Evolutionary conservation across 2,329 filamentous ascomycete genomes (phyloP), one percentile per base, ranked within the genome.

Genomic region (Fusarium siculi): DNA sequence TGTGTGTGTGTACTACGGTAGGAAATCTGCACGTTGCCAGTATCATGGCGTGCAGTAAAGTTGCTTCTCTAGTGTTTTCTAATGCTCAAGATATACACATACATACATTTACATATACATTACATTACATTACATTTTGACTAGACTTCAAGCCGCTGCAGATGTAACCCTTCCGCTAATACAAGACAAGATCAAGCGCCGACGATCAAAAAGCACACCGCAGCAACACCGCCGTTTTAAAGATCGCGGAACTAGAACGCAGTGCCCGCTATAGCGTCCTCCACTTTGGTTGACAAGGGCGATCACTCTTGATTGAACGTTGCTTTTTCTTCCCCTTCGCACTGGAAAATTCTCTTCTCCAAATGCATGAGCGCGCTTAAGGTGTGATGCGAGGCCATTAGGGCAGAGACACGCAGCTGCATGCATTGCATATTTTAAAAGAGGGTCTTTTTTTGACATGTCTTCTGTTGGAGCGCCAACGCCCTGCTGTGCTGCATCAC

Each of bases 371-470:
- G 55, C 54, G 52, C 60, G 60, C 43, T 55, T 63, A 63, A 61
- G 54, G 73, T 70, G 67, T 63, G 63, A 63, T 60, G 53, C 62
- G 57, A 65, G 53, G 37, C 55, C 44, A 66, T 77, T 77, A 76
- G 75, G 75, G 75, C 75, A 77, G 72, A 69, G 71, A 71, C 66
- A 73, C 65, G 70, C 70, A 73, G 70, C 68, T 68, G 61, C 65
- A 75, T 72, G 66, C 68, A 74, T 73, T 71, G 66, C 68, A 76
- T 73, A 71, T 66, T 43, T 59, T 52, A 68, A 69, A 73, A 75
- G 74, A 69, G 68, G 66, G 60, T 73, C 63, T 50, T 14, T 56
- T 56, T 37, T 67, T 63, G 50, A 66, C 56, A 63, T 72, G 23
- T 64, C 39, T 39, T 52, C 62, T 36, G 72, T 66, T 72, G 75